A percentile compares a stretch with the other conserved stretches of the same genome.
phyloP scores from a whole-genome alignment of 2,329 filamentous ascomycete species.

The Epichloe typhina region DNA sequence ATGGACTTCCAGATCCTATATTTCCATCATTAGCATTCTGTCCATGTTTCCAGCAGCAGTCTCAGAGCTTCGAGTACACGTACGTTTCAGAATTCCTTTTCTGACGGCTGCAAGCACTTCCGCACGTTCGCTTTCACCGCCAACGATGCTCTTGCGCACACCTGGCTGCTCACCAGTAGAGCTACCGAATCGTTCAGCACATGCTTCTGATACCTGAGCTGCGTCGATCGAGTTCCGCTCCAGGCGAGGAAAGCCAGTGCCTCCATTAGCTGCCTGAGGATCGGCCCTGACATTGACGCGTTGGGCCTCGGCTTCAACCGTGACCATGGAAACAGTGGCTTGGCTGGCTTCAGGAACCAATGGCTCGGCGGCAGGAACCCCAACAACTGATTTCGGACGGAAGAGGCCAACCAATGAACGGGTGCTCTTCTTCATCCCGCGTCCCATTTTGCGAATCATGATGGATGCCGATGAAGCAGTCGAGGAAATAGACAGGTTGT shows the following conservation, averaged over 20 bases:
- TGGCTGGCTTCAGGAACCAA: slow-evolving; percentile 54
- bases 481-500: slow-evolving; percentile 85
- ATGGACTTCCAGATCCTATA: slow-evolving; percentile 53
- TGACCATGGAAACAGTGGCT: slow-evolving; percentile 89
- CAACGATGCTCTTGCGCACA: slow-evolving; percentile 76
- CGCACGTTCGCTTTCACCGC: slow-evolving; percentile 77
- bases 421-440: slow-evolving; percentile 90
- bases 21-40: background rate
- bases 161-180: slow-evolving; percentile 47
- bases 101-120: slow-evolving; percentile 86
- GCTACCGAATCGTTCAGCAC: slow-evolving; percentile 39
- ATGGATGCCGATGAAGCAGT: slow-evolving; percentile 82
- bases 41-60: background rate
- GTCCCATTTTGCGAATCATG: slow-evolving; percentile 97
- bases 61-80: slow-evolving; percentile 9
- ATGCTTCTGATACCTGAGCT: slow-evolving; percentile 30
- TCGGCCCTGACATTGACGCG: slow-evolving; percentile 64
- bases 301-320: slow-evolving; percentile 84
- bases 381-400: slow-evolving; percentile 82
- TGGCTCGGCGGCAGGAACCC: slow-evolving; percentile 58
- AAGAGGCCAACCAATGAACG: slow-evolving; percentile 89
- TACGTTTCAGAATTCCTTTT: slow-evolving; percentile 92
- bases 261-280: slow-evolving; percentile 51
- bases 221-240: slow-evolving; percentile 73
- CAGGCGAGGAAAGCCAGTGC: slow-evolving; percentile 70